Base-by-base conservation (phyloP, 805 yeast species). In the Kuraishia molischiana region DNA sequence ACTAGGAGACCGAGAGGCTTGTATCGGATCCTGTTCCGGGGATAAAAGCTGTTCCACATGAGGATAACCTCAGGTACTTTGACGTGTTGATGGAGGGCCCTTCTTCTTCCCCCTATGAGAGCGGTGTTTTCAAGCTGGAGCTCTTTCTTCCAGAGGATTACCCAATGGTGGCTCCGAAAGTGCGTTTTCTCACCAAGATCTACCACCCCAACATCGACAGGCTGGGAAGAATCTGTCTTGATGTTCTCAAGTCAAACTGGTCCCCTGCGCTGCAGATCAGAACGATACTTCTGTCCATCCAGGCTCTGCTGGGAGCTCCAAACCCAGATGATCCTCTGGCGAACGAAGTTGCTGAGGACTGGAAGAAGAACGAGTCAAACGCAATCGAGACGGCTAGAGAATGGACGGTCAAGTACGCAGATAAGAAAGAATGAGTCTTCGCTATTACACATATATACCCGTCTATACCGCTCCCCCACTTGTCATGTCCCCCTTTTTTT, bases 251-350 rank as follows among this genome's bases (percentile, higher is more conserved):
- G 62, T 77, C 85, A 50, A 89, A 90, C 62, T 92, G 98, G 98
- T 84, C 95, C 8, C 97, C 98, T 3, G 98, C 98, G 0, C 67
- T 90, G 42, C 97, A 92, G 58, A 92, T 92, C 45, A 73, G 97
- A 59, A 92, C 97, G 6, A 82, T 92, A 19, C 64, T 92, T 44
- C 67, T 92, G 40, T 85, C 95, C 8, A 82, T 92, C 41, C 98
- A 92, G 61, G 97, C 97, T 0, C 65, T 92, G 40, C 64, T 92
- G 37, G 95, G 95, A 2, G 87, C 95, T 4, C 98, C 98, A 9
- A 92, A 92, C 51, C 98, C 98, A 2, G 95, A 92, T 56, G 98
- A 92, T 60, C 98, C 98, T 2, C 69, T 92, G 48, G 97, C 97
- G 15, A 92, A 92, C 53, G 97, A 92, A 47, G 98, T 92, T 30